Conservation (phyloP, 257 asterid genomes). For the Solanum arcanum region DNA sequence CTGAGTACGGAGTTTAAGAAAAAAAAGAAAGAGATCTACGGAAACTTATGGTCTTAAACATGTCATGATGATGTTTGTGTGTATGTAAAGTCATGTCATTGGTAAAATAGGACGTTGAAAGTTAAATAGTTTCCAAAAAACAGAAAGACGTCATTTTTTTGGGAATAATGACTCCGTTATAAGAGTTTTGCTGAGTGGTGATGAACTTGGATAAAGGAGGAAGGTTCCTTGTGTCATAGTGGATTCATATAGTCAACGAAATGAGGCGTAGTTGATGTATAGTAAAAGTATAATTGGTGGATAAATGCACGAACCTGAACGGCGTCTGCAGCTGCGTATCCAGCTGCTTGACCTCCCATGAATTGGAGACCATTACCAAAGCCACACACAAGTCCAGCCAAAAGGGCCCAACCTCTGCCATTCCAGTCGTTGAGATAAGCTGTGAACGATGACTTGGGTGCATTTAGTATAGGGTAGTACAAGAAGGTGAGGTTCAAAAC, state of each 20-base stretch:
- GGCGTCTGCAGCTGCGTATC: conserved; percentile 98
- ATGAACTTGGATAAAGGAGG: not conserved
- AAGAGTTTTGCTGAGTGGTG: not conserved
- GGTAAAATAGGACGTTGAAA: not conserved
- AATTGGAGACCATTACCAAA: conserved; percentile 96
- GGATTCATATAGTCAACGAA: not conserved
- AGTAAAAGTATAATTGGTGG: not conserved
- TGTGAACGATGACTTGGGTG: conserved; percentile 64
- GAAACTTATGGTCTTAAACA: not conserved
- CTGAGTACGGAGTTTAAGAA: not conserved
- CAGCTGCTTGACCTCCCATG: conserved; percentile 99
- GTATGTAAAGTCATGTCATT: not conserved
- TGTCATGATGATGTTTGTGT: not conserved
- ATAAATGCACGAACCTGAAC: conserved; percentile 56
- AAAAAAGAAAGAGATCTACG: not conserved
- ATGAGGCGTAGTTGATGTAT: not conserved
- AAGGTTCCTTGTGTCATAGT: not conserved
- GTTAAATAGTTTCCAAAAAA: not conserved
- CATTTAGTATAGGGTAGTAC: conserved; percentile 50
- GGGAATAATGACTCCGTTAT: not conserved
- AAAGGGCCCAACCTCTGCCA: conserved; percentile 85
- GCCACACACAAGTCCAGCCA: conserved; percentile 89
- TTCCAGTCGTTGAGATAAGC: conserved; percentile 73
- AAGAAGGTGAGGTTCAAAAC: conserved; percentile 61
- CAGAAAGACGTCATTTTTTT: not conserved